A percentile compares a stretch with the other conserved stretches of the same genome.
These are phyloP conservation scores for Picocystis sp. DNA, from an alignment of 163 green algal species.

Conservation along the genomic window DNA sequence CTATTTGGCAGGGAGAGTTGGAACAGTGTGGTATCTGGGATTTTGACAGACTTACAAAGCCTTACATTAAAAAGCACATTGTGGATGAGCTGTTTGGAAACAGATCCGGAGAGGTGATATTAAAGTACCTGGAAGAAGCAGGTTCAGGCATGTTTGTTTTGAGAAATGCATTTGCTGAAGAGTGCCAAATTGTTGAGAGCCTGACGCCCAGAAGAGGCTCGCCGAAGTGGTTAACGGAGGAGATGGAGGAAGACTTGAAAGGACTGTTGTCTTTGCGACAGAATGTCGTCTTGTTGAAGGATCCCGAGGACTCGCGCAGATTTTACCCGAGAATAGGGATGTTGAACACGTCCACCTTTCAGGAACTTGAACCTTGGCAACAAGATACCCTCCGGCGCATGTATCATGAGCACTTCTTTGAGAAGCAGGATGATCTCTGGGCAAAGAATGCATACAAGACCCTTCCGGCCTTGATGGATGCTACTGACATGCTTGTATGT, in stretches of 20 bases:
- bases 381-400: conserved; percentile 33
- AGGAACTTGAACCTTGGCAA: conserved; percentile 43
- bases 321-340: conserved; percentile 69
- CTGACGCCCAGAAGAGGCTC: conserved; percentile 14
- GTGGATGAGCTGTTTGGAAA: conserved; percentile 19
- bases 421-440: conserved; percentile 50
- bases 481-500: conserved; percentile 83
- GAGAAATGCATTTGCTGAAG: too few species aligned
- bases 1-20: conserved; percentile 55
- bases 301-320: conserved; percentile 31
- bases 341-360: conserved; percentile 43
- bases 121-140: too few species aligned
- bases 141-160: too few species aligned
- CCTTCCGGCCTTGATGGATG: conserved; percentile 58
- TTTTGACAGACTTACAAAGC: conserved; percentile 49
- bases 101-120: conserved; percentile 23
- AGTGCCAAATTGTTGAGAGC: too few species aligned
- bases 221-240: conserved; percentile 25
- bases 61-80: conserved; percentile 34
- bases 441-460: conserved; percentile 50
- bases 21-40: conserved; percentile 71
- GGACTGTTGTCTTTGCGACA: conserved; percentile 59
- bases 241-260: conserved; percentile 27
- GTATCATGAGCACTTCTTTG: conserved; percentile 78
- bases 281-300: conserved; percentile 65